Evolutionary conservation across 257 asterid species (phyloP).

Genomic region (Striga asiatica): DNA sequence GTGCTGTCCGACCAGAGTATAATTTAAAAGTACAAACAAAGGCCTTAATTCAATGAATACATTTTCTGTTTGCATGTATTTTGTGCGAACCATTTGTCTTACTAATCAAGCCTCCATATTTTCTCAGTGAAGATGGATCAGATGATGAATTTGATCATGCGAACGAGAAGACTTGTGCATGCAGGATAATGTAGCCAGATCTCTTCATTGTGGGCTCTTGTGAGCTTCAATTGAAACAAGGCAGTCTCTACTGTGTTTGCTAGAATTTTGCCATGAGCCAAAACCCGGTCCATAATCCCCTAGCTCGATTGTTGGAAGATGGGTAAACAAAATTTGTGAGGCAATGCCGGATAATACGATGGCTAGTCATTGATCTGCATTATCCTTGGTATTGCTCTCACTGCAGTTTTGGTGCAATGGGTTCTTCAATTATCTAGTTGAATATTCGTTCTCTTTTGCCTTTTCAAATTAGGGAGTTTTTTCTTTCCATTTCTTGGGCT

Average conservation of each 20-base stretch:
- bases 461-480: constrained; percentile 7
- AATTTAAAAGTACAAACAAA: not conserved
- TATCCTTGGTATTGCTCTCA: constrained; percentile 18
- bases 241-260: constrained; percentile 14
- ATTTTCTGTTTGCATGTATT: not conserved
- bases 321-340: constrained; percentile 10
- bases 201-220: constrained; percentile 5
- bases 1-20: not conserved
- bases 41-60: not conserved
- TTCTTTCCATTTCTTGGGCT: constrained; percentile 1
- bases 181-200: constrained; percentile 66
- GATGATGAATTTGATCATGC: constrained; percentile 63
- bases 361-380: constrained; percentile 19
- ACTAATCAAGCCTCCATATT: constrained; percentile 19
- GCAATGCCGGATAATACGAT: constrained; percentile 10
- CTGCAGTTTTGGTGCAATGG: constrained; percentile 27
- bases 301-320: constrained; percentile 8
- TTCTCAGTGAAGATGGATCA: constrained; percentile 68
- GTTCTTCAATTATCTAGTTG: not conserved
- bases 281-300: not conserved
- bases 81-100: not conserved
- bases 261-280: constrained; percentile 15
- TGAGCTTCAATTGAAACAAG: constrained; percentile 3
- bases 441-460: constrained; percentile 18
- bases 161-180: constrained; percentile 51